phyloP scores from a whole-genome alignment of 106 monocot genomes.

The Apostasia shenzhenica region DNA sequence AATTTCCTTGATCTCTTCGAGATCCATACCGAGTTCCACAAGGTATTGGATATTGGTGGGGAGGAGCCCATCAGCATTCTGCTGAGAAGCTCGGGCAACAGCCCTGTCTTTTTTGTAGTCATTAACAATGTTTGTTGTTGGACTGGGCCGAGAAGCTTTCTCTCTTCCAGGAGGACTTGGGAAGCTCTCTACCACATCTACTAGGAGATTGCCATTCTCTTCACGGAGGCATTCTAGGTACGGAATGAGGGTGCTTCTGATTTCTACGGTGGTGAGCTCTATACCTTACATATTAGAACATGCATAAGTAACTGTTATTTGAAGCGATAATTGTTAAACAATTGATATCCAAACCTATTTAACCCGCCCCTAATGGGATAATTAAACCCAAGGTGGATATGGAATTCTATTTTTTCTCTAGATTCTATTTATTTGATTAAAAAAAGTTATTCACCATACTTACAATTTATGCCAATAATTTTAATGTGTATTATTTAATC shows the following conservation, averaged over 20 bases:
- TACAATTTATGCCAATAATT: no score
- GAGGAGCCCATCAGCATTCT: constrained; percentile 36
- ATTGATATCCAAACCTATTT: no score
- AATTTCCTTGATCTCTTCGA: constrained; percentile 60
- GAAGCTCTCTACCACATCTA: constrained; percentile 71
- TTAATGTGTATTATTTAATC: no score
- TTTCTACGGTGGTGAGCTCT: constrained; percentile 97
- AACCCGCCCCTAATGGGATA: no score
- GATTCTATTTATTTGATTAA: no score
- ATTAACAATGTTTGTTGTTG: constrained; percentile 8
- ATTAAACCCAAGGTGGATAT: no score
- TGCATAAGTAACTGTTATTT: neutral
- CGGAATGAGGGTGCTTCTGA: constrained; percentile 69
- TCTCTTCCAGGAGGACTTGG: constrained; percentile 54
- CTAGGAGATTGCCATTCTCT: constrained; percentile 56
- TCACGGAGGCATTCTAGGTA: constrained; percentile 63
- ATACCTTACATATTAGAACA: constrained; percentile 45
- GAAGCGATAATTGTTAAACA: neutral
- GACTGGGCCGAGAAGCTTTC: constrained; percentile 8
- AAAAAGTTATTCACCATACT: no score
- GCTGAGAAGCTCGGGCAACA: constrained; percentile 51
- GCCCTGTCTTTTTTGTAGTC: constrained; percentile 61
- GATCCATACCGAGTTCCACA: constrained; percentile 71
- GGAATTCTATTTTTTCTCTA: no score
- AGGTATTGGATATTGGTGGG: constrained; percentile 61